Evolutionary conservation across 1,284 basidiomycete species (phyloP), one percentile per base, ranked within the genome.

Genomic region (Flammula alnicola): DNA sequence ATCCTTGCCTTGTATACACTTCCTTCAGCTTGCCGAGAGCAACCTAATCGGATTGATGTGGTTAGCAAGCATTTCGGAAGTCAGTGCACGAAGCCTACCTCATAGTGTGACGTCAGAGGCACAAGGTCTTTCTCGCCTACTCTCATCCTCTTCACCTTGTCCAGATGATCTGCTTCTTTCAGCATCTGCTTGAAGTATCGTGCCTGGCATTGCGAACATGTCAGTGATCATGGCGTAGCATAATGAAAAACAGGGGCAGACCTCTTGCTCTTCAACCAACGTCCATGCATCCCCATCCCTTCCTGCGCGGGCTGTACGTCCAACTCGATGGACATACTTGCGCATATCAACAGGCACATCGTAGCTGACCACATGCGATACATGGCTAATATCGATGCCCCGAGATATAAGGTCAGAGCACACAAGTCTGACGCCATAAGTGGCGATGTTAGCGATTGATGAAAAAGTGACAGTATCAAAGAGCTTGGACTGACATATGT

Each of bases 281-380:
- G 90, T 92, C 95, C 95, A 99, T 0, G 94, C 94, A 54, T 90
- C 83, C 3, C 96, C 96, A 10, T 73, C 71, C 37, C 90, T 78
- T 1, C 94, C 94, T 2, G 96, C 96, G 51, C 96, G 83, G 3
- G 96, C 96, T 1, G 96, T 98, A 31, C 96, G 80, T 14, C 96
- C 96, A 0, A 95, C 95, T 39, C 96, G 87, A 68, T 99, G 96
- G 14, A 99, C 92, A 64, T 99, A 98, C 69, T 98, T 98, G 42
- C 93, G 84, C 81, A 97, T 92, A 64, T 98, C 96, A n/a, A 98
- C 81, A 1, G 96, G 95, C 2, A 86, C 86, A 68, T 98, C 96
- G 69, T 98, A 98, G 56, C 86, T 94, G 31, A 99, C 81, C 23
- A 98, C 96, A 69, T 98, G 91, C 9, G 84, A 82, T 36, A 98